Percentiles rank a stretch among this genome's conserved stretches.
Evolutionary conservation across 2,329 filamentous ascomycete species (phyloP).

Genomic region (Phyllosticta paracitricarpa): DNA sequence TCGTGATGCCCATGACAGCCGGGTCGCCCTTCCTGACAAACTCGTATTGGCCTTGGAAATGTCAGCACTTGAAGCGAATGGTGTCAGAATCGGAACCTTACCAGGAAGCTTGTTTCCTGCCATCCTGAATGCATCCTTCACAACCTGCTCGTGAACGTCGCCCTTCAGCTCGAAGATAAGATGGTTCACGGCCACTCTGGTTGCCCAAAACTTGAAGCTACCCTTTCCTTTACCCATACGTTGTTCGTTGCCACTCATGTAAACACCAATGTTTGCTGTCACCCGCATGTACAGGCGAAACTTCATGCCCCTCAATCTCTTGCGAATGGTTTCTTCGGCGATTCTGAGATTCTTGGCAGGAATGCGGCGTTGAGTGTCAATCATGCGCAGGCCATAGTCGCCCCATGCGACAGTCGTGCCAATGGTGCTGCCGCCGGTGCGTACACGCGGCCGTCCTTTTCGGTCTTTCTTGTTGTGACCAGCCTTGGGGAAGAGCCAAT

Average conservation of each 20-base stretch:
- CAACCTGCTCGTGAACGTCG: slow-evolving; percentile 87
- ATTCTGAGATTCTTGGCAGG: slow-evolving; percentile 78
- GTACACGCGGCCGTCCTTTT: slow-evolving; percentile 78
- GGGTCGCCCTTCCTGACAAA: slow-evolving; percentile 90
- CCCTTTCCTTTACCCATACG: slow-evolving; percentile 99
- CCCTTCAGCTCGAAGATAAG: slow-evolving; percentile 90
- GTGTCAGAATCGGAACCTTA: slow-evolving; percentile 32
- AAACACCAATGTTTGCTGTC: slow-evolving; percentile 88
- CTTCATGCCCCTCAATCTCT: slow-evolving; percentile 76
- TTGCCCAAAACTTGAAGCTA: slow-evolving; percentile 92
- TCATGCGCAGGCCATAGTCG: slow-evolving; percentile 89
- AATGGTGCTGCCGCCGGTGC: slow-evolving; percentile 81
- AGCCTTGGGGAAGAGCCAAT: slow-evolving; percentile 74
- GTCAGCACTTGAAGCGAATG: slow-evolving; percentile 1
- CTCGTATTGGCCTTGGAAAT: slow-evolving; percentile 61
- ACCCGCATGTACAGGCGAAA: slow-evolving; percentile 89
- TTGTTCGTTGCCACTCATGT: slow-evolving; percentile 88
- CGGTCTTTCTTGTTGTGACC: slow-evolving; percentile 78
- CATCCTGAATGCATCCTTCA: slow-evolving; percentile 83
- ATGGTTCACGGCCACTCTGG: slow-evolving; percentile 80
- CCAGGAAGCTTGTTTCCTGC: slow-evolving; percentile 92
- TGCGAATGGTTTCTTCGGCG: slow-evolving; percentile 88
- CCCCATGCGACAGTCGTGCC: slow-evolving; percentile 96
- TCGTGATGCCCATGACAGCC: slow-evolving; percentile 84
- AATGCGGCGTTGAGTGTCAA: slow-evolving; percentile 84